Evolutionary conservation across 805 yeast genomes (phyloP).

Genomic region (Candida gorgasii): DNA sequence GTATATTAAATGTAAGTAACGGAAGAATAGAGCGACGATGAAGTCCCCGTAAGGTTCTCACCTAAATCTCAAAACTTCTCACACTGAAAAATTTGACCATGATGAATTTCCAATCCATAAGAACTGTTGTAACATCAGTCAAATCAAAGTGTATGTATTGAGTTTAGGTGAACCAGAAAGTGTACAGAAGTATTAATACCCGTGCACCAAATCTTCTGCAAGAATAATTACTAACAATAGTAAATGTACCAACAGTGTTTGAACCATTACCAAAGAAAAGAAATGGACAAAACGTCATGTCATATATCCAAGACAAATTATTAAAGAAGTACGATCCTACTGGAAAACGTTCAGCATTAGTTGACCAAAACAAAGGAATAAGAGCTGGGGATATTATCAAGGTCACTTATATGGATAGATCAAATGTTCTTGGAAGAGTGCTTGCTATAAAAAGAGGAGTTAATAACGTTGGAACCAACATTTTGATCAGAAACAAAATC

Average conservation of each 20-base stretch:
- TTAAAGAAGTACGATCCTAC: constrained; percentile 65
- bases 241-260: constrained; percentile 36
- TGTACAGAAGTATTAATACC: too few species aligned
- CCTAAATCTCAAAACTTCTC: too few species aligned
- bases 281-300: constrained; percentile 45
- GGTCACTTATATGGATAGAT: constrained; percentile 67
- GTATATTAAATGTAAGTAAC: too few species aligned
- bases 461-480: constrained; percentile 66
- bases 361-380: constrained; percentile 39
- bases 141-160: constrained; percentile 3
- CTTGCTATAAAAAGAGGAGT: constrained; percentile 67
- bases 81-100: constrained; percentile 7
- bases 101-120: constrained; percentile 5
- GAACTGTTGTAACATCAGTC: constrained; percentile 5
- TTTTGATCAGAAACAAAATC: constrained; percentile 81
- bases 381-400: constrained; percentile 83
- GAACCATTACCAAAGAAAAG: constrained; percentile 53
- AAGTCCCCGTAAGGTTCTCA: too few species aligned
- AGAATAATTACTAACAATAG: constrained; percentile 2
- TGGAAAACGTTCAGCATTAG: constrained; percentile 45
- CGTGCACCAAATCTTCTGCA: too few species aligned
- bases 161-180: too few species aligned
- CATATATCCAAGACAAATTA: constrained; percentile 51
- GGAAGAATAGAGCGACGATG: too few species aligned
- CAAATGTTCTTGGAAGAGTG: constrained; percentile 75